Conservation (phyloP, 805 yeast genomes). For the Nakazawaea populi region DNA sequence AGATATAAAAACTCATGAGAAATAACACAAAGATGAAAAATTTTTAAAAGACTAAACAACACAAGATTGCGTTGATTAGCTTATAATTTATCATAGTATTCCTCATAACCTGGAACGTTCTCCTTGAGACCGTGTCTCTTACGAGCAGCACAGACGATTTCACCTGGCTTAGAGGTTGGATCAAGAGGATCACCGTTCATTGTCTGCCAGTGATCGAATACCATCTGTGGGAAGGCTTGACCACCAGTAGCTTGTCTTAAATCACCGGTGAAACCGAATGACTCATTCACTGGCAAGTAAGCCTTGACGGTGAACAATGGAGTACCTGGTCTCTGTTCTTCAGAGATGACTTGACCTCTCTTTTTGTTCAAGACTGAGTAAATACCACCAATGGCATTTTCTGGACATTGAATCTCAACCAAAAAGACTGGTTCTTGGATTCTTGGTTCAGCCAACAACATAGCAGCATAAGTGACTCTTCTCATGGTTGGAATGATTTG, state of each 20-base stretch:
- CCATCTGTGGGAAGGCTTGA: constrained; percentile 99
- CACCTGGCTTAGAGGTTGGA: constrained; percentile 65
- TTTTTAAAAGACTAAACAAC: neutral
- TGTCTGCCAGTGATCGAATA: constrained; percentile 97
- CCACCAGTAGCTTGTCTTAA: constrained; percentile 99
- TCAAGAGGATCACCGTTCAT: constrained; percentile 91
- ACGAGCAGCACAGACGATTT: constrained; percentile 58
- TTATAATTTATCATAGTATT: constrained; percentile 92
- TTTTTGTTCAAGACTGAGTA: constrained; percentile 98
- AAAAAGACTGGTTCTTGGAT: constrained; percentile 99
- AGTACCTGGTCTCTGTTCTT: constrained; percentile 99
- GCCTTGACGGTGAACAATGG: constrained; percentile 99
- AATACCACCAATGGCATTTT: constrained; percentile 99
- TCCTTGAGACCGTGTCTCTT: constrained; percentile 97
- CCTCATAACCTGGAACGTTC: constrained; percentile 98
- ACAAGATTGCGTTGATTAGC: constrained; percentile 8
- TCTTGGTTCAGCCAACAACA: constrained; percentile 97
- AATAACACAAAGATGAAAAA: neutral
- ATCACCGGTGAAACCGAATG: constrained; percentile 99
- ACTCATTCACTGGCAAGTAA: constrained; percentile 99
- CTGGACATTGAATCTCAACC: constrained; percentile 99
- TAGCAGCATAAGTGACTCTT: constrained; percentile 98
- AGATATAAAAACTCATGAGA: constrained; percentile 7
- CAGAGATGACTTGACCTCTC: constrained; percentile 99
- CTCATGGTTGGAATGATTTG: constrained; percentile 99